Evolutionary conservation across 164 flowering plant genomes (phyloP), one percentile per base, ranked within the genome.

Genomic region (Warburgia ugandensis): DNA sequence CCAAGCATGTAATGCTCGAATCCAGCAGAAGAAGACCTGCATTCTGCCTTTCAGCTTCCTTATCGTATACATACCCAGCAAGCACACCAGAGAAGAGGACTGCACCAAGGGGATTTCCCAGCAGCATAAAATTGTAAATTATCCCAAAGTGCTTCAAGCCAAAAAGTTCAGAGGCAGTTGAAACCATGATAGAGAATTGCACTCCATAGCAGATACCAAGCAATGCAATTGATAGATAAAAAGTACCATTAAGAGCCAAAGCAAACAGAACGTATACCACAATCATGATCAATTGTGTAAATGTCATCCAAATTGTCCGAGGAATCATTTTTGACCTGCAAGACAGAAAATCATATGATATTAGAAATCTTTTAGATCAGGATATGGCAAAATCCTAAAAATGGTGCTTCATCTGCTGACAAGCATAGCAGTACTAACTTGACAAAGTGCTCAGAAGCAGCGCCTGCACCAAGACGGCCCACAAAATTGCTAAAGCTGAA

Each of bases 381-480:
- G n/a, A n/a, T n/a, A n/a, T n/a, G n/a, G n/a, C n/a, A n/a, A n/a
- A n/a, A n/a, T n/a, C n/a, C n/a, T n/a, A n/a, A n/a, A n/a, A n/a
- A n/a, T n/a, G n/a, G n/a, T n/a, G n/a, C n/a, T n/a, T n/a, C n/a
- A n/a, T n/a, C n/a, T n/a, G n/a, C n/a, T n/a, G n/a, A n/a, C n/a
- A n/a, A n/a, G n/a, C n/a, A n/a, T n/a, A 33, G 29, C 17, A 36
- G 17, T 41, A 66, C 61, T 54, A 38, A 91, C 95, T 90, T 83
- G 65, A 83, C 81, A 64, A 81, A 91, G 59, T 78, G 66, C 60
- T 92, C 98, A 7, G 96, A 88, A 48, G 88, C 69, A 29, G 56
- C 77, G 30, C 98, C 98, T 0, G 86, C 81, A 50, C 94, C 86
- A 51, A 92, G 84, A 28, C 96, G 96, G n/a, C 98, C 98, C 12